Base-by-base conservation (phyloP, 305 asterid species). In the Fraxinus ornus region DNA sequence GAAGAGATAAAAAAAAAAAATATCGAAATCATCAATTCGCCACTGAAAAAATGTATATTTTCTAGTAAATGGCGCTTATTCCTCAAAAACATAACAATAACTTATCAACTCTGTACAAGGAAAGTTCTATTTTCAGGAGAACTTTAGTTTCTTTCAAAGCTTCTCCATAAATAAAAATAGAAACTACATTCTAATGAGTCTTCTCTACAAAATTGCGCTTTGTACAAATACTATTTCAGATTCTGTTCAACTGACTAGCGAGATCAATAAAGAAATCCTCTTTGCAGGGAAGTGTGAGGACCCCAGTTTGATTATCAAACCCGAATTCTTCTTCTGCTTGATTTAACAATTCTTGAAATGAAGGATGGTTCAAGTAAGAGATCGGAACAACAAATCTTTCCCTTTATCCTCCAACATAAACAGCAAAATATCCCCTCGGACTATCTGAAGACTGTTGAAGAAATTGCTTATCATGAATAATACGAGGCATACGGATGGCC, bases 261-360 rank as follows among this genome's bases (percentile, higher is more conserved):
- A 49, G 62, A 49, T 49, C 22, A 17, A 49, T 49, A 15, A 49
- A 49, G 21, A 49, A 15, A 1, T 49, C 22, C 62, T 49, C 62
- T 17, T 17, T 49, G 22, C 62, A 15, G 62, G 21, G 22, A 49
- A 49, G 21, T 49, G 7, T 49, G 15, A 17, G 62, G 60, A 21
- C 62, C 21, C 62, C 62, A 49, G 21, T 49, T 4, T 6, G 62
- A 49, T 49, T 21, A 49, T 49, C 62, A 49, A 49, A 47, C n/a
- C 57, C 57, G 21, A 82, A 88, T 70, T 66, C 92, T 68, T 89
- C 88, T 28, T 75, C 82, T 9, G 79, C 41, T 49, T 36, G 78
- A 49, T 55, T 77, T 2, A 88, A 62, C 74, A 86, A 66, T n/a
- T 86, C 82, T 78, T 88, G 90, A 68, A 90, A 89, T 19, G 76